phyloP scores from a whole-genome alignment of 305 asterid genomes.

The Euphrasia arctica region DNA sequence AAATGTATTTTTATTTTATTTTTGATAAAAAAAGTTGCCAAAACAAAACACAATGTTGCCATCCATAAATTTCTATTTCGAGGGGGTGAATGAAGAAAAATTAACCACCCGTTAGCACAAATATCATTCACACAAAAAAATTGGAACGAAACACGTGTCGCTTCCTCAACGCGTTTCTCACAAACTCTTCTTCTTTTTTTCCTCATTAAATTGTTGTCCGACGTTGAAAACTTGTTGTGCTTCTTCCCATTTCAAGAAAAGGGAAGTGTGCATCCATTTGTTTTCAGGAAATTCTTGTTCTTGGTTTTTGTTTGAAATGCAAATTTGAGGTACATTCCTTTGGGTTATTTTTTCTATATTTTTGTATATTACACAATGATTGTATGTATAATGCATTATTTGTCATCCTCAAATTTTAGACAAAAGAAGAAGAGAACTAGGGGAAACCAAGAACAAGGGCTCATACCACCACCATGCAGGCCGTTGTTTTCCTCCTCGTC shows the following conservation, averaged over 20 bases:
- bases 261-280: slow-evolving; percentile 25
- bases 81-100: not conserved
- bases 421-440: slow-evolving; percentile 7
- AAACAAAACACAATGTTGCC: not conserved
- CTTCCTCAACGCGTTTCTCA: not conserved
- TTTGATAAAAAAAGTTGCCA: too few relatives aligned
- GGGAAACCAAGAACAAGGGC: not conserved
- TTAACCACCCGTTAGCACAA: not conserved
- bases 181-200: not conserved
- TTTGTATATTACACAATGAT: too few relatives aligned
- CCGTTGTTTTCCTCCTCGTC: slow-evolving; percentile 15
- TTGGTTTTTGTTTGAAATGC: not conserved
- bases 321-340: not conserved
- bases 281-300: too few relatives aligned
- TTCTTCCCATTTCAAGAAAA: slow-evolving; percentile 27
- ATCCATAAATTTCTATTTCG: not conserved
- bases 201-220: not conserved
- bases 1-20: too few relatives aligned
- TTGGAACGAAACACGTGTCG: not conserved
- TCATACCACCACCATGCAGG: slow-evolving; percentile 21
- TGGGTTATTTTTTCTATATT: not conserved
- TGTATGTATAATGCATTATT: too few relatives aligned
- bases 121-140: not conserved
- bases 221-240: slow-evolving; percentile 21
- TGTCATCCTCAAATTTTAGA: not conserved